Base-by-base conservation (phyloP, 371 early-diverging fungal species). In the Phascolomyces articulosus region DNA sequence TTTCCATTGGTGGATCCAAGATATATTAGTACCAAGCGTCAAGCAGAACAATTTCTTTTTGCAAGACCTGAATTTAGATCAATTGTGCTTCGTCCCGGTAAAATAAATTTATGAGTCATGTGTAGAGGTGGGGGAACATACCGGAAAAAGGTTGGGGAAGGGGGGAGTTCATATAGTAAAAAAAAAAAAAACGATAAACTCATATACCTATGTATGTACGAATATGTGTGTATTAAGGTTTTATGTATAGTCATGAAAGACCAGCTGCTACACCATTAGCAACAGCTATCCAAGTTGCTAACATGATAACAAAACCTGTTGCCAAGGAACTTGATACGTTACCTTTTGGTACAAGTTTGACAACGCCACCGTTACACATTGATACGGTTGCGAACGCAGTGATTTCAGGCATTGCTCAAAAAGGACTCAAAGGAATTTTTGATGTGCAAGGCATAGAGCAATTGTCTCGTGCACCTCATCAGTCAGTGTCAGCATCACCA, bases 11-110 rank as follows among this genome's bases (percentile, higher is more conserved):
- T 92, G 51, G 83, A 90, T 63, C 80, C 87, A 53, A 80, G 91
- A 7, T 92, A 92, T 47, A 79, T 91, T 63, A 89, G 90, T 10
- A 90, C 92, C 18, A 92, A 92, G 64, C 88, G 91, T 40, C 88
- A 92, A 55, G 91, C 85, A 1, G 93, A 92, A 65, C 65, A 66
- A 1, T 83, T 77, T 20, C 70, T 91, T 27, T 74, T 91, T 55
- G 70, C 78, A 40, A 70, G 75, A 18, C 63, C 70, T n/a, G 74
- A 80, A 38, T 77, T 91, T 60, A 80, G 88, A 18, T 75, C 90
- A 3, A 71, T 91, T 21, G 82, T 90, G 15, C 70, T 92, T 58
- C 83, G 93, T 23, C 93, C 93, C 34, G 90, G 89, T 68, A 75
- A 70, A 49, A 18, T 1, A 23, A 51, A 4, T 34, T n/a, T 44